These are phyloP conservation scores for Phoma herbarum DNA, from an alignment of 2,329 filamentous ascomycete genomes.

Conservation along the genomic window DNA sequence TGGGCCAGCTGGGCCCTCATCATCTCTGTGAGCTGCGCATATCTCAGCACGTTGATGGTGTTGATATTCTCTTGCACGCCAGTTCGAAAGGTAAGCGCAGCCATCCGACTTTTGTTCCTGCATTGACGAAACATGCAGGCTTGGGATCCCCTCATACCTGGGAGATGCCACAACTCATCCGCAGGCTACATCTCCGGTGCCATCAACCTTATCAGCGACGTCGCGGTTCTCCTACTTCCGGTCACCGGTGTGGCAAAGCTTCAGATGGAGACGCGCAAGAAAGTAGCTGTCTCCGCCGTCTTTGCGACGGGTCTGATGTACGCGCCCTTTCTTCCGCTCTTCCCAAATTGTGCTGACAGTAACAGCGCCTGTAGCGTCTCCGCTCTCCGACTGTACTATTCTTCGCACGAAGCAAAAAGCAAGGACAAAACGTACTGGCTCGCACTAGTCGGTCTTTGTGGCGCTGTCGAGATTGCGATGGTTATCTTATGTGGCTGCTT, in stretches of 20 bases:
- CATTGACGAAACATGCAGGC: constrained; percentile 30
- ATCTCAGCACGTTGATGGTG: constrained; percentile 11
- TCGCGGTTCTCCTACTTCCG: constrained; percentile 32
- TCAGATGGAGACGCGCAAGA: constrained; percentile 12
- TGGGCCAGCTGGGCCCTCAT: constrained; percentile 33
- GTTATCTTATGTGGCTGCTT: constrained; percentile 29
- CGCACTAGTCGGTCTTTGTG: constrained; percentile 17
- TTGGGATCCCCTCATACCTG: constrained; percentile 25
- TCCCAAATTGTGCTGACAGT: neutral
- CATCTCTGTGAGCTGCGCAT: constrained; percentile 15
- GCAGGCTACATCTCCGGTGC: constrained; percentile 7
- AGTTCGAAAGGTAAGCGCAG: neutral
- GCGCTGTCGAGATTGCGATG: constrained; percentile 15
- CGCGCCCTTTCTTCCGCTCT: neutral
- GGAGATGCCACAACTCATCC: constrained; percentile 28
- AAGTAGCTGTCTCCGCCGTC: constrained; percentile 10
- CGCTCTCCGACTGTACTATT: constrained; percentile 13
- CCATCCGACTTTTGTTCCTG: neutral
- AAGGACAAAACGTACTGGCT: constrained; percentile 28
- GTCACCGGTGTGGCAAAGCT: constrained; percentile 4
- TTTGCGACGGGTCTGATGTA: constrained; percentile 13
- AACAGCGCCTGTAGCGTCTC: neutral
- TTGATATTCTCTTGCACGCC: constrained; percentile 9
- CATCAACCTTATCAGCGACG: constrained; percentile 21
- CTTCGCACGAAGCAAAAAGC: constrained; percentile 1